These are phyloP conservation scores for Uronychia binucleata DNA, from an alignment of 73 alveolate genomes.

Conservation along the genomic window DNA sequence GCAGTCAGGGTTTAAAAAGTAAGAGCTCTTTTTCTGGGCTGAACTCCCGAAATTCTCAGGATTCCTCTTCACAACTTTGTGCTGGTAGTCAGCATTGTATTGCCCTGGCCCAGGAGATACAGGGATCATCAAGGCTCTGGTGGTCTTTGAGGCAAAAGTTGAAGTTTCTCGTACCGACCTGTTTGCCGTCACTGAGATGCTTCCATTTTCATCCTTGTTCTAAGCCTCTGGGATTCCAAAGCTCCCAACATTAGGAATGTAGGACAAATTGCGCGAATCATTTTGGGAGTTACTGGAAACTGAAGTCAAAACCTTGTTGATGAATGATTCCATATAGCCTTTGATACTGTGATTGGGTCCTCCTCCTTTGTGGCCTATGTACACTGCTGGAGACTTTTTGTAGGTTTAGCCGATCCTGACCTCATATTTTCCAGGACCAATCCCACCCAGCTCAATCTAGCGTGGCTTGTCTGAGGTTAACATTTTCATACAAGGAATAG, in stretches of 20 bases:
- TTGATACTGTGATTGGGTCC: not conserved
- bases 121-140: conserved; percentile 3
- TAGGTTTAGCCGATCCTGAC: not conserved
- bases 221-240: not conserved
- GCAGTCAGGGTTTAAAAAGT: not conserved
- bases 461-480: not conserved
- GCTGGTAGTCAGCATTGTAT: conserved; percentile 1
- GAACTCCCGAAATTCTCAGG: conserved; percentile 18
- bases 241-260: too few species aligned
- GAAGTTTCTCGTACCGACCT: not conserved
- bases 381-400: not conserved
- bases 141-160: conserved; percentile 23
- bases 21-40: not conserved
- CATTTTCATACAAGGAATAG: not conserved
- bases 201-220: too few species aligned
- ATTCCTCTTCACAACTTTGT: not conserved
- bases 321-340: not conserved
- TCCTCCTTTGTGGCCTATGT: not conserved
- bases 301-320: not conserved
- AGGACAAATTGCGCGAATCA: not conserved
- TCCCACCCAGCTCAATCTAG: not conserved
- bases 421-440: not conserved
- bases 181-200: not conserved
- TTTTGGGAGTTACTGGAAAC: not conserved
- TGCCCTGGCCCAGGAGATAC: conserved; percentile 27